Evolutionary conservation across 1,139 yeast genomes (phyloP).

Genomic region (Geotrichum klebahnii): DNA sequence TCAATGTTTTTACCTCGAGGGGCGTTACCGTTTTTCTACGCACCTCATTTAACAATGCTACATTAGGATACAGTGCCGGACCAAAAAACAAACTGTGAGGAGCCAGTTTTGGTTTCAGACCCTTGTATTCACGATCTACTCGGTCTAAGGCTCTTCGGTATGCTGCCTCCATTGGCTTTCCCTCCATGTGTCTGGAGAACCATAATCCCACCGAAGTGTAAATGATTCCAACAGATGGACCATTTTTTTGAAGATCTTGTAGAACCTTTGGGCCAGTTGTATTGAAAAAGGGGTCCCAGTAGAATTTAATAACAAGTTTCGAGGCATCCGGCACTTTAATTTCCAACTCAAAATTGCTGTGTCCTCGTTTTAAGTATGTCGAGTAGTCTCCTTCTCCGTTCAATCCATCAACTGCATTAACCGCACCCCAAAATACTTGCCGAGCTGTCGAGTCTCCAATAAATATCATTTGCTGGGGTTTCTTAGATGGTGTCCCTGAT

Average conservation of each 20-base stretch:
- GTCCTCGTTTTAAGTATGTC: slow-evolving; percentile 7
- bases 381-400: slow-evolving; percentile 16
- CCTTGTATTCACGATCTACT: neutral
- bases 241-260: neutral
- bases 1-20: slow-evolving; percentile 6
- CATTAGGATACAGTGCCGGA: slow-evolving; percentile 12
- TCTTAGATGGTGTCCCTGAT: neutral
- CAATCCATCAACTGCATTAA: slow-evolving; percentile 10
- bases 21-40: slow-evolving; percentile 5
- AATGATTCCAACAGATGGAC: slow-evolving; percentile 6
- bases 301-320: slow-evolving; percentile 3
- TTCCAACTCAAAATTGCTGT: slow-evolving; percentile 7
- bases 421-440: slow-evolving; percentile 22
- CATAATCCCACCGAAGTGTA: slow-evolving; percentile 21
- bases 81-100: slow-evolving; percentile 3
- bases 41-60: slow-evolving; percentile 5
- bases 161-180: slow-evolving; percentile 6
- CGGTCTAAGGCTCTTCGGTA: slow-evolving; percentile 15
- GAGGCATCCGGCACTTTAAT: neutral
- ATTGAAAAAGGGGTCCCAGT: slow-evolving; percentile 23
- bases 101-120: neutral
- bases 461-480: neutral
- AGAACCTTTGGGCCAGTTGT: slow-evolving; percentile 11
- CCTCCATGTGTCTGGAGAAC: slow-evolving; percentile 15
- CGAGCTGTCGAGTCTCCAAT: slow-evolving; percentile 24